These are phyloP conservation scores for Pilasporangium apinafurcum DNA, from an alignment of 352 stramenopile genomes.

Conservation along the genomic window DNA sequence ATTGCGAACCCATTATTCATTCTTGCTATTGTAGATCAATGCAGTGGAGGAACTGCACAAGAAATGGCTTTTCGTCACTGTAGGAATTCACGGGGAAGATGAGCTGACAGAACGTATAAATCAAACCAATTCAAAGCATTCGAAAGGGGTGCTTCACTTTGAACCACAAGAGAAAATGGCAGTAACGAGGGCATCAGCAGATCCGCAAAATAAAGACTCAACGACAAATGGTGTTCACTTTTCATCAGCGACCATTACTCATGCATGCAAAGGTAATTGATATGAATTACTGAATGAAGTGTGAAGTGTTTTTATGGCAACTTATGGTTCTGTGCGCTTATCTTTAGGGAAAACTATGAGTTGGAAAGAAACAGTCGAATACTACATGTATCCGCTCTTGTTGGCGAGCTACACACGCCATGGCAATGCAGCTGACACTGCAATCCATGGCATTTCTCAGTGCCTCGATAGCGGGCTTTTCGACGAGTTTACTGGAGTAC, in stretches of 20 bases:
- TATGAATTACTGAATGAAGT: too few relatives aligned
- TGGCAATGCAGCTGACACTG: conserved; percentile 38
- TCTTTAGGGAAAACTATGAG: background rate
- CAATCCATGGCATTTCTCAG: conserved; percentile 40
- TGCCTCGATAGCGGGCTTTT: conserved; percentile 63
- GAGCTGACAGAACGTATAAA: too few relatives aligned
- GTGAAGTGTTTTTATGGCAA: too few relatives aligned
- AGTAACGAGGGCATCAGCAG: background rate
- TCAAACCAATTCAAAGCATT: background rate
- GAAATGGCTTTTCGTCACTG: conserved; percentile 26
- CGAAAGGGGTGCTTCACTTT: background rate
- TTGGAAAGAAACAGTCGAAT: conserved; percentile 27
- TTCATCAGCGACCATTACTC: background rate
- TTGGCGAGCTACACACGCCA: conserved; percentile 75
- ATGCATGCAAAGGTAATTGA: background rate
- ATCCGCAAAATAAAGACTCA: background rate
- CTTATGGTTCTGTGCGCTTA: too few relatives aligned
- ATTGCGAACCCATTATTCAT: background rate
- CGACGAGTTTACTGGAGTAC: conserved; percentile 15
- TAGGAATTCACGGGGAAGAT: background rate
- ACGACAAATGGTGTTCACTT: background rate
- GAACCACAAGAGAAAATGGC: background rate
- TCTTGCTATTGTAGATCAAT: conserved; percentile 8
- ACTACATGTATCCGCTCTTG: conserved; percentile 76
- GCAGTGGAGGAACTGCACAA: conserved; percentile 30